Percentiles rank a stretch among this genome's conserved stretches.
Conservation (phyloP, 768 basidiomycete species). For the Trichaptum fuscoviolaceum region DNA sequence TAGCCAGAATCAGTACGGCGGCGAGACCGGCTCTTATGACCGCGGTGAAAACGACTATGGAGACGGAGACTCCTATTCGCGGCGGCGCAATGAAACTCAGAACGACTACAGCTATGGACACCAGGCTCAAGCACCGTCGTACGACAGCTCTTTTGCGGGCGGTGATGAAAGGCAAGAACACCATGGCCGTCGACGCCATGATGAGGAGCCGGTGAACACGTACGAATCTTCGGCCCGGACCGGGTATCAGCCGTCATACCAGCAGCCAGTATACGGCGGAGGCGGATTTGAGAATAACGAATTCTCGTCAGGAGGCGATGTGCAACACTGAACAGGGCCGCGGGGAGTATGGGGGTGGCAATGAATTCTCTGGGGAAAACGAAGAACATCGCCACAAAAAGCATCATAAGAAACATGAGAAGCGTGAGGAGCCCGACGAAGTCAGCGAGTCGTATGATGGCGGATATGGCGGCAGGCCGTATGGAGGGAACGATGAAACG, state of each 20-base stretch:
- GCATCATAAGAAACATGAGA: constrained; percentile 7
- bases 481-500: constrained; percentile 35
- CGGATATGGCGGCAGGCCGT: constrained; percentile 5
- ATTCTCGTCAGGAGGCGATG: constrained; percentile 10
- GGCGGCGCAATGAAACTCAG: not conserved
- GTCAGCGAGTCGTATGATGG: constrained; percentile 9
- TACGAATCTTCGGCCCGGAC: constrained; percentile 9
- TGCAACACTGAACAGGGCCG: constrained; percentile 5
- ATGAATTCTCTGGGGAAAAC: constrained; percentile 13
- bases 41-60: constrained; percentile 8
- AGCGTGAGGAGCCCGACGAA: constrained; percentile 5
- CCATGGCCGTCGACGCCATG: not conserved
- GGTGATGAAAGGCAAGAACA: constrained; percentile 7
- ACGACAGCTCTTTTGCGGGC: not conserved
- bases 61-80: constrained; percentile 1
- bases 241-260: constrained; percentile 5
- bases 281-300: constrained; percentile 6
- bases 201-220: not conserved
- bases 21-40: constrained; percentile 3
- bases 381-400: constrained; percentile 14
- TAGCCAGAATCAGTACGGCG: constrained; percentile 7
- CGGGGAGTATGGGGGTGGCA: constrained; percentile 7
- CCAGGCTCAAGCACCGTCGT: constrained; percentile 9
- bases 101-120: constrained; percentile 9
- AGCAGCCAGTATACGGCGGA: not conserved